Percentiles rank a stretch among this genome's conserved stretches.
Conservation (phyloP, 2,329 filamentous ascomycete genomes). For the Metarhizium album region DNA sequence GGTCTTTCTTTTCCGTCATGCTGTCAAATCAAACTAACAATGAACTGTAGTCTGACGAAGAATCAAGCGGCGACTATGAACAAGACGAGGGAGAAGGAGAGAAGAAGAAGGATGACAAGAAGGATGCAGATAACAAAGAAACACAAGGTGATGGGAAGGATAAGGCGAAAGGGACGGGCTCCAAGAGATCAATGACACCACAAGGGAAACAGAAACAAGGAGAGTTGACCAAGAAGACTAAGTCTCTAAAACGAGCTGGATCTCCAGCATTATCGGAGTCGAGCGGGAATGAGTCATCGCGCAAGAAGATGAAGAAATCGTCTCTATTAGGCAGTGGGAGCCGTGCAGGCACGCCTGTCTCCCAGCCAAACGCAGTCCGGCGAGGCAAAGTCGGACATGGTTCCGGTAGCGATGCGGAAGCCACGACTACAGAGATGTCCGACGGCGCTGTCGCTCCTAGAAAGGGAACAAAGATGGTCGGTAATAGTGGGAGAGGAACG, state of each 20-base stretch:
- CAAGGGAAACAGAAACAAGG: constrained; percentile 35
- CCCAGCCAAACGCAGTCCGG: constrained; percentile 27
- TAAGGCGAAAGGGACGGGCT: constrained; percentile 44
- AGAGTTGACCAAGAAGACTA: constrained; percentile 36
- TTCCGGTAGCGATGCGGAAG: constrained; percentile 63
- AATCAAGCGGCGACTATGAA: constrained; percentile 25
- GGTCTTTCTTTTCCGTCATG: background rate
- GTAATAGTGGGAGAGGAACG: constrained; percentile 35
- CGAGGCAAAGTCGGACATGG: constrained; percentile 37
- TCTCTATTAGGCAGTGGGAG: constrained; percentile 37
- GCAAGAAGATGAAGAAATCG: constrained; percentile 65
- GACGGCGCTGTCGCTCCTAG: constrained; percentile 36
- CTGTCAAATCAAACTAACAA: constrained; percentile 10
- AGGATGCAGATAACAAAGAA: constrained; percentile 51
- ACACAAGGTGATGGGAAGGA: constrained; percentile 39
- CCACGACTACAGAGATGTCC: constrained; percentile 56
- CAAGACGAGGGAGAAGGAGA: constrained; percentile 11
- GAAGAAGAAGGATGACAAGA: constrained; percentile 49
- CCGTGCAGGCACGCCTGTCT: constrained; percentile 44
- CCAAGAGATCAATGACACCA: constrained; percentile 56
- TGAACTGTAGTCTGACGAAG: constrained; percentile 35
- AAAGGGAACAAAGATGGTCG: constrained; percentile 47
- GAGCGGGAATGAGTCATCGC: constrained; percentile 79
- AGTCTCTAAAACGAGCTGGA: constrained; percentile 68
- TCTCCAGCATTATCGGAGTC: constrained; percentile 84